Conservation (phyloP, 805 yeast species). For the Cyberlindnera mrakii region DNA sequence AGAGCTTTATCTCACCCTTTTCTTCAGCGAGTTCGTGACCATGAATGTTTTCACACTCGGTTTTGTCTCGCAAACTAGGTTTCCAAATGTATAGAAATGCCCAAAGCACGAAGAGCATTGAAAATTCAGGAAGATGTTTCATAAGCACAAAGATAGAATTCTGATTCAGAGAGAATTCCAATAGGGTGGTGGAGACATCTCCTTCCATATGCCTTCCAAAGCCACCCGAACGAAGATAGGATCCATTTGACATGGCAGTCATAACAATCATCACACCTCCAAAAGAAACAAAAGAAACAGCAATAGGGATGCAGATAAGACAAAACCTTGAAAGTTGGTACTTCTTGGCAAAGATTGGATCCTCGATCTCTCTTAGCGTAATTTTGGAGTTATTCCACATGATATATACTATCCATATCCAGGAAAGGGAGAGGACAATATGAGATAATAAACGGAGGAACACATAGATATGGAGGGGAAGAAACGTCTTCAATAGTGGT, state of each 20-base stretch:
- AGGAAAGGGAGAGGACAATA: slow-evolving; percentile 5
- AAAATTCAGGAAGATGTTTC: slow-evolving; percentile 9
- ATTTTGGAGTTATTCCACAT: slow-evolving; percentile 13
- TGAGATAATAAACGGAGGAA: too few relatives aligned
- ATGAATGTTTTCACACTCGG: too few relatives aligned
- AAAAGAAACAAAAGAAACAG: background rate
- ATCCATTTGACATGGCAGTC: background rate
- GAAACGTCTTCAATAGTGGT: slow-evolving; percentile 10
- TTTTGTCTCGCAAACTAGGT: background rate
- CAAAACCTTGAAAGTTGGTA: slow-evolving; percentile 3
- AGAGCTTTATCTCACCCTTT: too few relatives aligned
- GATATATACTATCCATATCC: slow-evolving; percentile 16
- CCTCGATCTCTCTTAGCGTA: slow-evolving; percentile 9
- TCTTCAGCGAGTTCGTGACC: too few relatives aligned
- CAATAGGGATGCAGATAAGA: slow-evolving; percentile 8
- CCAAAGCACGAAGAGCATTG: slow-evolving; percentile 10
- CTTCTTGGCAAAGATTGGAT: slow-evolving; percentile 9
- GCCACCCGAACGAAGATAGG: background rate
- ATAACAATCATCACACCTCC: background rate
- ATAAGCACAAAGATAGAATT: slow-evolving; percentile 6
- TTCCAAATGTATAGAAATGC: slow-evolving; percentile 8
- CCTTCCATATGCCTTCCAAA: background rate
- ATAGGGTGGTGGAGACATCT: background rate
- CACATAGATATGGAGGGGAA: slow-evolving; percentile 6
- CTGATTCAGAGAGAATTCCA: slow-evolving; percentile 6